Evolutionary conservation across 306 rosid genomes (phyloP), one percentile per base, ranked within the genome.

Genomic region (Morella rubra): DNA sequence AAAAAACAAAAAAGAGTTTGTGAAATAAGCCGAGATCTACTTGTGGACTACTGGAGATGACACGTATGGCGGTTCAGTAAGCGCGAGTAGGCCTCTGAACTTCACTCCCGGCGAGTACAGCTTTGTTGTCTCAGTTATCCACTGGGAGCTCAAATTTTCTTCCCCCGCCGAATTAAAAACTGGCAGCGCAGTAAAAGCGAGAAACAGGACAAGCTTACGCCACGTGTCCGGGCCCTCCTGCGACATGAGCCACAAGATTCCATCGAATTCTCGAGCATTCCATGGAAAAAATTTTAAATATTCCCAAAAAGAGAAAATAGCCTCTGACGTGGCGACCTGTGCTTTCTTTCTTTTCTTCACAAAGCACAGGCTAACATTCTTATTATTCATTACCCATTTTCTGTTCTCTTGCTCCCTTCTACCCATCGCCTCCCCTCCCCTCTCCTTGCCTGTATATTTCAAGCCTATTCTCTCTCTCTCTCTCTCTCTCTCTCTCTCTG

Each of bases 171-270:
- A 81, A 82, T 75, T 61, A 54, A 9, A 69, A 67, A 40, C 4
- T 37, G 0, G 8, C 32, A 73, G 22, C 51, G 4, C 58, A 55
- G 69, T 24, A 5, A 37, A 53, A 71, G 45, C 19, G 62, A 67
- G 69, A 73, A 76, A 83, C 86, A 45, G 22, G 72, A 82, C 78
- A 69, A n/a, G 56, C 41, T 8, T 8, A 71, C 44, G 85, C 84
- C 91, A 82, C 84, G 81, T 87, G 81, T 55, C n/a, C 6, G 77
- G 45, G 51, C 32, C 60, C 76, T 40, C 83, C 74, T 80, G 77
- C 50, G 62, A 75, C 62, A 46, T 53, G 83, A 87, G 81, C 96
- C 96, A 90, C 93, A 87, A 79, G 93, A 90, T 86, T 55, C 79
- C 84, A 82, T 84, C 74, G 2, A 76, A 68, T 74, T 85, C 93